Percentiles rank a stretch among this genome's conserved stretches.
Evolutionary conservation across 2,329 filamentous ascomycete genomes (phyloP).

Genomic region (Geosmithia morbida): DNA sequence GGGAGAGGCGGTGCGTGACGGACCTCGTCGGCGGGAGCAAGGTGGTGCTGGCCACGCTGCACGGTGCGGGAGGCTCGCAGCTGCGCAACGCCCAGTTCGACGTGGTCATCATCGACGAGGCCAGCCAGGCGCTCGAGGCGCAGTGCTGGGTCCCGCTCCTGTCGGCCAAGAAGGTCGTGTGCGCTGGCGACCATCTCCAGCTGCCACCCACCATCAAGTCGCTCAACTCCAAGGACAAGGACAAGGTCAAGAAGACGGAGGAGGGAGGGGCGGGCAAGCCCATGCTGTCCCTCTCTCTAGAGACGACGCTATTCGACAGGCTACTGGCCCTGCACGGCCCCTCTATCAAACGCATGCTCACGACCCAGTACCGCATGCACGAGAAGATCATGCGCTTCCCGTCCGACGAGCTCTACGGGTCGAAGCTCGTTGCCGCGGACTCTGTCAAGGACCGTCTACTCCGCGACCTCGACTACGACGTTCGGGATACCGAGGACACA

Average conservation of each 20-base stretch:
- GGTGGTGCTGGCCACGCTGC: constrained; percentile 83
- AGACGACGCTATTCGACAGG: constrained; percentile 87
- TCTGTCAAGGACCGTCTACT: constrained; percentile 63
- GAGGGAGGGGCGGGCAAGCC: constrained; percentile 6
- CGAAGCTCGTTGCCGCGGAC: constrained; percentile 67
- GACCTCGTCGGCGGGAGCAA: constrained; percentile 63
- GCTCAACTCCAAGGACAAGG: constrained; percentile 32
- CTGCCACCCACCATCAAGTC: constrained; percentile 91
- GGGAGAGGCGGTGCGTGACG: constrained; percentile 69
- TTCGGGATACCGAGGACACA: constrained; percentile 74
- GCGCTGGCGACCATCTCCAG: constrained; percentile 90
- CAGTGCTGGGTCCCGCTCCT: constrained; percentile 93
- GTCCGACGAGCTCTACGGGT: constrained; percentile 76
- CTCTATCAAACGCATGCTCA: constrained; percentile 84
- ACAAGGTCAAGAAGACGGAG: constrained; percentile 2
- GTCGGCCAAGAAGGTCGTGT: constrained; percentile 67
- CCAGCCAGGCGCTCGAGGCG: constrained; percentile 86
- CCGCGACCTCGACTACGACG: constrained; percentile 61
- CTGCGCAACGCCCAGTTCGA: constrained; percentile 72
- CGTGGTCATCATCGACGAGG: constrained; percentile 91
- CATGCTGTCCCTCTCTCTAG: constrained; percentile 46
- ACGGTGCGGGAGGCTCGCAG: constrained; percentile 80
- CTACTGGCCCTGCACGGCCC: constrained; percentile 69
- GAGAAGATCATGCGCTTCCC: constrained; percentile 91
- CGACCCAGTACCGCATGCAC: constrained; percentile 97